A percentile compares a stretch with the other conserved stretches of the same genome.
Evolutionary conservation across 306 rosid genomes (phyloP).

Genomic region (Malus sieversii): DNA sequence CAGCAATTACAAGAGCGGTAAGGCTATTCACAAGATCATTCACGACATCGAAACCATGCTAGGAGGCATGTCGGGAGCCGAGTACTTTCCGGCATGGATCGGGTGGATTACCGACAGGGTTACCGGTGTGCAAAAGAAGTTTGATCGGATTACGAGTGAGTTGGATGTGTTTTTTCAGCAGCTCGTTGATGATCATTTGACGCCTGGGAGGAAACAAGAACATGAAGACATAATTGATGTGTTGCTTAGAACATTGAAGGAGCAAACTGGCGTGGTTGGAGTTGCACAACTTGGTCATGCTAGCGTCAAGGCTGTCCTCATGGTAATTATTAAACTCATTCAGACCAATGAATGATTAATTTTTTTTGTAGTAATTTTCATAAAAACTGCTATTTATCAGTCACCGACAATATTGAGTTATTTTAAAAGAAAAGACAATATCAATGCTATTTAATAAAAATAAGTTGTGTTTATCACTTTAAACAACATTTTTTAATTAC

Average conservation of each 20-base stretch:
- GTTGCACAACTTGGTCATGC: not conserved
- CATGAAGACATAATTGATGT: constrained; percentile 22
- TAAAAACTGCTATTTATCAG: not conserved
- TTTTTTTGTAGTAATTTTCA: no score
- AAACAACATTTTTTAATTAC: not conserved
- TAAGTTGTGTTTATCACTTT: no score
- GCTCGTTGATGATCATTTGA: constrained; percentile 26
- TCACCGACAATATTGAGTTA: no score
- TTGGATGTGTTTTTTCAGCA: constrained; percentile 34
- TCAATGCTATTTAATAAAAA: no score
- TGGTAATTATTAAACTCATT: constrained; percentile 16
- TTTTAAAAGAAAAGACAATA: no score
- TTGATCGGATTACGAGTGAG: constrained; percentile 34
- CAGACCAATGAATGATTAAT: not conserved
- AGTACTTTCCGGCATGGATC: no score
- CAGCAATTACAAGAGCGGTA: no score
- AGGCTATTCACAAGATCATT: no score
- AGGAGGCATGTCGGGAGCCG: no score
- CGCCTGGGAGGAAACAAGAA: not conserved
- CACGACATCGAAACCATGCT: no score
- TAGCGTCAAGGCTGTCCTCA: constrained; percentile 30
- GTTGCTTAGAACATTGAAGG: constrained; percentile 10
- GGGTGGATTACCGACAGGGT: not conserved
- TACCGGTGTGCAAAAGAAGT: constrained; percentile 10
- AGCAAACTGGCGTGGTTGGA: not conserved